Evolutionary conservation across 768 basidiomycete genomes (phyloP), one percentile per base, ranked within the genome.

Genomic region (Suillus occidentalis): DNA sequence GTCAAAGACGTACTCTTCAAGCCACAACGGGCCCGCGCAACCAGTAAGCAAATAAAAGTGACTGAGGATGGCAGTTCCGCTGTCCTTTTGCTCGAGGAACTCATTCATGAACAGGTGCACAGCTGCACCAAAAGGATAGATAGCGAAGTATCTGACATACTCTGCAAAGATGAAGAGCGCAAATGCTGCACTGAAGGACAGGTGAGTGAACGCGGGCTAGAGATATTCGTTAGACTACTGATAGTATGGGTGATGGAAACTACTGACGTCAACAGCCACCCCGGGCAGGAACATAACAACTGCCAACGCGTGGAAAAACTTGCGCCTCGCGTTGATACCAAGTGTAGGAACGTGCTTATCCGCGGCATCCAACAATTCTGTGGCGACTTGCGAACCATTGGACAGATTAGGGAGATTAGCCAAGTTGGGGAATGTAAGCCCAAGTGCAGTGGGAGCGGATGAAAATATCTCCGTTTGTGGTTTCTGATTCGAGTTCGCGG

Each of bases 261-360:
- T 52, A 86, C 91, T 80, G 72, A 96, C 96, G 77, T 99, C 97
- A 73, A 94, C 76, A 1, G 89, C 92, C 65, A 99, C 87, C 0
- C 97, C 97, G 8, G 97, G 97, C 39, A 97, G 79, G 73, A 99
- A 98, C 96, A 99, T 97, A 36, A 93, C 83, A 55, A 99, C 95
- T 2, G 97, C 94, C 62, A 99, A 81, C 28, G 88, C 95, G 78
- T 99, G 97, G 79, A 99, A 99, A 77, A 92, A 98, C 77, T 99
- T 99, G 60, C 97, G 84, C 66, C 97, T 84, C 31, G 92, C 93
- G 75, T 99, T 99, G 68, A 98, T 80, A 56, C 90, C 87, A 63
- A 99, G 80, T 61, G 93, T 94, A 25, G 95, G 95, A 65, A 97
- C 90, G 66, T 87, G 89, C 76, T 95, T 94, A 76, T 95, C 91